Conservation (phyloP, 805 yeast genomes). For the Jamesozyma piceae region DNA sequence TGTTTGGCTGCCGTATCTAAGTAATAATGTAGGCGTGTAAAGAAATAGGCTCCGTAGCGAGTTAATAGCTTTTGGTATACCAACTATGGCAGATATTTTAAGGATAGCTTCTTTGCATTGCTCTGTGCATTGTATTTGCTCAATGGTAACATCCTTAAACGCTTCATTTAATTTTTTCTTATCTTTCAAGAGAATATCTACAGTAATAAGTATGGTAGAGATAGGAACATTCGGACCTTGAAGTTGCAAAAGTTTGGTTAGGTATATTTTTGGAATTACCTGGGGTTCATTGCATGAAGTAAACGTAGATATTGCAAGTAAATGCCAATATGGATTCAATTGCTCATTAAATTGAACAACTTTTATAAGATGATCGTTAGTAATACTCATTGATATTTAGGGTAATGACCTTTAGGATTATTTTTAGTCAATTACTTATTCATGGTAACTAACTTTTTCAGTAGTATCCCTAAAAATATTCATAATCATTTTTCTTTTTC, state of each 20-base stretch:
- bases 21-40: constrained; percentile 48
- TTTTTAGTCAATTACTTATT: too few relatives aligned
- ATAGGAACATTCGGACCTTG: not conserved
- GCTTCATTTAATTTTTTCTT: not conserved
- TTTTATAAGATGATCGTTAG: not conserved
- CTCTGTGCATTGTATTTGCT: constrained; percentile 30
- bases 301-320: constrained; percentile 67
- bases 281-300: constrained; percentile 72
- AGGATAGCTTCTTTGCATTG: constrained; percentile 65
- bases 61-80: constrained; percentile 77
- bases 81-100: constrained; percentile 67
- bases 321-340: constrained; percentile 56
- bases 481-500: too few relatives aligned
- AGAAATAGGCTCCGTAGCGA: constrained; percentile 53
- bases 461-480: too few relatives aligned
- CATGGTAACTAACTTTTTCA: too few relatives aligned
- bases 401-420: too few relatives aligned
- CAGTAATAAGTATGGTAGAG: not conserved
- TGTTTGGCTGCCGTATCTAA: not conserved
- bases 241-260: constrained; percentile 24
- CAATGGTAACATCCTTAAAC: not conserved
- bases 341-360: constrained; percentile 5
- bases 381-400: not conserved
- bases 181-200: not conserved
- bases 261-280: constrained; percentile 63